A percentile compares a stretch with the other conserved stretches of the same genome.
These are phyloP conservation scores for Candida sakaeoensis DNA, from an alignment of 805 yeast genomes.

Conservation along the genomic window DNA sequence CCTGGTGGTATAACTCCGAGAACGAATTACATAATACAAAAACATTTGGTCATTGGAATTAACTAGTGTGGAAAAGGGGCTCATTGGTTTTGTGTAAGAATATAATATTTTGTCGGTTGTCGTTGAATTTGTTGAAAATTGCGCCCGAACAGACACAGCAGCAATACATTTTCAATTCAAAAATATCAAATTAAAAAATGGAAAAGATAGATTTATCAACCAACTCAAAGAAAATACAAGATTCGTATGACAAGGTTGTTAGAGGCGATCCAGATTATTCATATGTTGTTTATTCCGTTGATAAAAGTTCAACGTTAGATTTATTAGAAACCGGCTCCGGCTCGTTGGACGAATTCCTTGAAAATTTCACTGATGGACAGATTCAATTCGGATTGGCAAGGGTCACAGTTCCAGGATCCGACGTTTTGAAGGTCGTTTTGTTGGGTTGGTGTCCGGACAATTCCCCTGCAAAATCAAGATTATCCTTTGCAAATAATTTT, in stretches of 20 bases:
- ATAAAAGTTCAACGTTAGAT: conserved; percentile 46
- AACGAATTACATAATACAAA: too few species aligned
- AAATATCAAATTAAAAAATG: conserved; percentile 26
- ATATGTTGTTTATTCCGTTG: conserved; percentile 82
- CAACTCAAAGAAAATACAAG: conserved; percentile 71
- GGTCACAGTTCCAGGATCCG: conserved; percentile 87
- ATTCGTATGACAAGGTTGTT: conserved; percentile 73
- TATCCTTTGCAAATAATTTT: conserved; percentile 73
- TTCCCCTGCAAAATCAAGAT: conserved; percentile 73
- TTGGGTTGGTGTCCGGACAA: conserved; percentile 98
- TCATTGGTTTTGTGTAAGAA: background rate
- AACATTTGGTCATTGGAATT: too few species aligned
- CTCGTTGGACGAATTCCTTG: conserved; percentile 72
- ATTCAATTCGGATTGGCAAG: conserved; percentile 90
- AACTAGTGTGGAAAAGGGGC: background rate
- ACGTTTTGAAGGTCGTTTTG: conserved; percentile 75
- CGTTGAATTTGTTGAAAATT: conserved; percentile 1
- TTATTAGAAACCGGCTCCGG: conserved; percentile 56
- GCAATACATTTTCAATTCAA: too few species aligned
- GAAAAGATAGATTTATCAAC: conserved; percentile 59
- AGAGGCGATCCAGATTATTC: conserved; percentile 65
- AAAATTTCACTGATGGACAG: conserved; percentile 77
- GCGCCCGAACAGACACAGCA: background rate
- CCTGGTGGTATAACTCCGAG: too few species aligned
- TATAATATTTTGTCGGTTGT: background rate